A percentile compares a stretch with the other conserved stretches of the same genome.
phyloP scores from a whole-genome alignment of 2,329 filamentous ascomycete species.

The Didymella pomorum region DNA sequence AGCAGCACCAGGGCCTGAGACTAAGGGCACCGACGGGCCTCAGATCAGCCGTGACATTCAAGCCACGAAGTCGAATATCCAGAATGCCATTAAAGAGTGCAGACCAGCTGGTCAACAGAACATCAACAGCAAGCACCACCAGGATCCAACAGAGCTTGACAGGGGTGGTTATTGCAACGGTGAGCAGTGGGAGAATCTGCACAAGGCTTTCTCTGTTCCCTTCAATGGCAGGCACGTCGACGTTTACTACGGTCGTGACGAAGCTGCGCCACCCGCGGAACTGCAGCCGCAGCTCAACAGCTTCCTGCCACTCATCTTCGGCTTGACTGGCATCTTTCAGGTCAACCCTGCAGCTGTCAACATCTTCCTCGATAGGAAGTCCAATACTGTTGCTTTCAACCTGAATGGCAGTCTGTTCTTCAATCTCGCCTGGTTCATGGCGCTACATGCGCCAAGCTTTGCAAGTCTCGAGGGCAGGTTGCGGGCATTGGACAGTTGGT shows the following conservation, averaged over 20 bases:
- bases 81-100: slow-evolving; percentile 50
- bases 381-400: slow-evolving; percentile 93
- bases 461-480: slow-evolving; percentile 49
- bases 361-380: slow-evolving; percentile 83
- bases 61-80: slow-evolving; percentile 48
- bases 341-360: slow-evolving; percentile 75
- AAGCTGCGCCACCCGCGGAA: slow-evolving; percentile 38
- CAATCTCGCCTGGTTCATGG: slow-evolving; percentile 86
- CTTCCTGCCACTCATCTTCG: slow-evolving; percentile 48
- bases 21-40: slow-evolving; percentile 38
- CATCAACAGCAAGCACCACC: slow-evolving; percentile 47
- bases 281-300: slow-evolving; percentile 35
- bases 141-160: slow-evolving; percentile 49
- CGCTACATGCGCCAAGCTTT: slow-evolving; percentile 67
- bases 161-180: slow-evolving; percentile 50
- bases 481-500: slow-evolving; percentile 77
- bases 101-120: slow-evolving; percentile 44
- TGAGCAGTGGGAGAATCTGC: slow-evolving; percentile 49
- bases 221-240: slow-evolving; percentile 47
- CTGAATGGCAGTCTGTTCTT: slow-evolving; percentile 87
- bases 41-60: slow-evolving; percentile 48
- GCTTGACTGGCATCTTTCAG: slow-evolving; percentile 63
- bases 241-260: slow-evolving; percentile 46
- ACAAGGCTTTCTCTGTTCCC: slow-evolving; percentile 48
- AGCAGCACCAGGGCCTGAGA: slow-evolving; percentile 22